Evolutionary conservation across 2,329 filamentous ascomycete species (phyloP), one percentile per base, ranked within the genome.

Genomic region (Sporothrix mexicana): DNA sequence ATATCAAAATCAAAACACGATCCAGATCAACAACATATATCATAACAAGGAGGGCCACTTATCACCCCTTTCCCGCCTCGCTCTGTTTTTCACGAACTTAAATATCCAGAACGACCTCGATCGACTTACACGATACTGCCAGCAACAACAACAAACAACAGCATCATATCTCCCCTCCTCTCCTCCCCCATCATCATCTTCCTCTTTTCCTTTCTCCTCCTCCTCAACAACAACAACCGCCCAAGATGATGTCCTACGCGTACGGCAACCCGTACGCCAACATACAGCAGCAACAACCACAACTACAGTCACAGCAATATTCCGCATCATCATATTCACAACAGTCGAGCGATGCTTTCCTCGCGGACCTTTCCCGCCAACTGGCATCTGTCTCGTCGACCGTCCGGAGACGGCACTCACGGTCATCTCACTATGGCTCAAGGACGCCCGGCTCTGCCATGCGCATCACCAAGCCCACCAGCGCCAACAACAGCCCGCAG

Each of bases 401-500:
- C 2, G n/a, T 71, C 4, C 57, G 72, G 53, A 83, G 86, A 66
- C 83, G 84, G 74, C 81, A 83, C 74, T 87, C 87, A 25, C 83
- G 85, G 74, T 80, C 83, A 30, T 85, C 86, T 9, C 85, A 68
- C 1, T 67, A 83, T 75, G 83, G 85, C 75, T 86, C 85, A 79
- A 85, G 84, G 77, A 81, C 73, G 3, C 74, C 80, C 68, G 83
- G 82, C 76, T 83, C 81, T 74, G 82, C 83, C 73, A 90, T 88
- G 87, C 86, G 90, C 74, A 84, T 93, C 53, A 82, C 82, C 72
- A 93, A 93, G 80, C 89, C 90, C 45, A 72, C 55, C 15, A 87
- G 83, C 76, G 87, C 90, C 75, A 92, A 85, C 83, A 92, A 88
- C 81, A 93, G 91, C 80, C 91, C 91, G 15, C 85, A 89, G 76